Evolutionary conservation across 2,329 filamentous ascomycete species (phyloP), one percentile per base, ranked within the genome.

Genomic region (Talaromyces verruculosus): DNA sequence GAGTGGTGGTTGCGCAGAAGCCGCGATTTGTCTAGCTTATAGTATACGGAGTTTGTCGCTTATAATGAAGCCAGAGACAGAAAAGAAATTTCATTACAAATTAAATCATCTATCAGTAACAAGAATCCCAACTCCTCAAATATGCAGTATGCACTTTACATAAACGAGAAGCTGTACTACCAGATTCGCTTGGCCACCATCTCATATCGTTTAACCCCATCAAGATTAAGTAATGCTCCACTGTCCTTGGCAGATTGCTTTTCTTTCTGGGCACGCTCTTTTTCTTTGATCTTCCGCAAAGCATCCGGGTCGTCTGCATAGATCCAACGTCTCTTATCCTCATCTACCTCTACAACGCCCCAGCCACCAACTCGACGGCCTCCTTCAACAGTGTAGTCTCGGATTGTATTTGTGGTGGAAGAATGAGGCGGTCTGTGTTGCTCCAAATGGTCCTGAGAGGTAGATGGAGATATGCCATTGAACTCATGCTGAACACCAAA

Each of bases 101-200:
- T 37, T 37, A 57, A 22, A 3, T 25, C 10, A 19, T 37, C 30
- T 57, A 57, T 57, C n/a, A 39, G 5, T 8, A 19, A 53, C 39
- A 5, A 11, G 49, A 39, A 15, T 25, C 45, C 15, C 2, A 57
- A 37, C 53, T 37, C 33, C 53, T 25, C n/a, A 25, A 11, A 39
- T 13, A 57, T 57, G 53, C 53, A 8, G 13, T 22, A 22, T 37
- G 30, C 25, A 57, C n/a, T 30, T 30, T 28, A 15, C 6, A 51
- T 57, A 30, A 22, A 49, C 4, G 19, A 13, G 17, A 17, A 41
- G n/a, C 13, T 39, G 25, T n/a, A 33, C 49, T 71, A 98, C 95
- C 95, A 99, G 72, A 99, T 99, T 75, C 95, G 86, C 84, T 97
- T 98, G 0, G 92, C 92, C 72, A 93, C 89, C 95, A 98, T 97